phyloP scores from a whole-genome alignment of 306 rosid genomes.

The Ochetophila trinervis region DNA sequence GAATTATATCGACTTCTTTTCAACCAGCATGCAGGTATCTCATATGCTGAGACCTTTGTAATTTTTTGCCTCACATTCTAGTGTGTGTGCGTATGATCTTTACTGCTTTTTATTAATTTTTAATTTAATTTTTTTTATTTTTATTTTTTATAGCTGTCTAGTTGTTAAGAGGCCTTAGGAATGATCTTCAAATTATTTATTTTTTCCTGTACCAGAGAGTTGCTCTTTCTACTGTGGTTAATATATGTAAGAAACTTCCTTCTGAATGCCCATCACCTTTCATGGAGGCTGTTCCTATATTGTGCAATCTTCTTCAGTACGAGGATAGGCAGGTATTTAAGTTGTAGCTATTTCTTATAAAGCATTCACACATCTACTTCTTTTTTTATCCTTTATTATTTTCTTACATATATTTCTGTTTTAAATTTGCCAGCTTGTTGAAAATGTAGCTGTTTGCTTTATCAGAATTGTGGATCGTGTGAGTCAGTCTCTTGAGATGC shows the following conservation, averaged over 20 bases:
- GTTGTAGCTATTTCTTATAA: constrained; percentile 12
- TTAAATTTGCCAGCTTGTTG: constrained; percentile 72
- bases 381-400: constrained; percentile 19
- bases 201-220: constrained; percentile 59
- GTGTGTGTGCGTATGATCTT: neutral
- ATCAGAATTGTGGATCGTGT: constrained; percentile 73
- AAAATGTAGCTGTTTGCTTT: constrained; percentile 77
- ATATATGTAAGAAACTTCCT: constrained; percentile 90
- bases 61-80: constrained; percentile 11
- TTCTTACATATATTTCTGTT: constrained; percentile 11
- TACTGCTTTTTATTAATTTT: neutral
- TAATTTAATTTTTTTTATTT: too few species aligned
- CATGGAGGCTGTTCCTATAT: constrained; percentile 92
- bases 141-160: neutral
- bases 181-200: constrained; percentile 9
- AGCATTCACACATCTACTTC: neutral
- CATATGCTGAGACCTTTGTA: neutral
- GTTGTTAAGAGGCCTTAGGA: constrained; percentile 15
- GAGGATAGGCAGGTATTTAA: constrained; percentile 83
- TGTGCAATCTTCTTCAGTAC: constrained; percentile 89
- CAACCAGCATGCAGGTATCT: constrained; percentile 83
- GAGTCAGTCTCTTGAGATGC: constrained; percentile 59
- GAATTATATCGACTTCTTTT: constrained; percentile 80
- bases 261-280: constrained; percentile 70
- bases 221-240: constrained; percentile 93